A percentile compares a stretch with the other conserved stretches of the same genome.
phyloP scores from a whole-genome alignment of 2,329 filamentous ascomycete genomes.

The Stagonosporopsis cucurbitacearum region DNA sequence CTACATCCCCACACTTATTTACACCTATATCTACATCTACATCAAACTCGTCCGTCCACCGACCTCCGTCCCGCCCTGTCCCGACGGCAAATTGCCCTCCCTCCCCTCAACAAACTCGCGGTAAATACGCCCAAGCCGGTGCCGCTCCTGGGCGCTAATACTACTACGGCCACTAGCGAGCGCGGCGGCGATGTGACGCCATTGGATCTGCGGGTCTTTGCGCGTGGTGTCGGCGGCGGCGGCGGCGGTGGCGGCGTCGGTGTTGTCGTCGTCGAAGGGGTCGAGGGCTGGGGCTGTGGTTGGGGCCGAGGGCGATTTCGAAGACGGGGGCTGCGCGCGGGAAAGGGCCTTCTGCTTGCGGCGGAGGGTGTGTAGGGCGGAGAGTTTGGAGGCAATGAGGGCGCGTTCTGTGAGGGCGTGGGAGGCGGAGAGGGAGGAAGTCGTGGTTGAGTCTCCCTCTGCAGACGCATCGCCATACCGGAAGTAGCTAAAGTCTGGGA shows the following conservation, averaged over 20 bases:
- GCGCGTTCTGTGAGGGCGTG: conserved; percentile 75
- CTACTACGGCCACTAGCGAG: conserved; percentile 79
- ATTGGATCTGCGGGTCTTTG: no score
- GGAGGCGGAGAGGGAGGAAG: conserved; percentile 55
- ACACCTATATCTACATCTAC: conserved; percentile 55
- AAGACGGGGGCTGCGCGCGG: conserved; percentile 25
- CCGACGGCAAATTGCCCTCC: conserved; percentile 94
- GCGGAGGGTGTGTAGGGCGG: conserved; percentile 75
- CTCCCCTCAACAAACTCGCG: conserved; percentile 89
- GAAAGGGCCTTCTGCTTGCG: conserved; percentile 64
- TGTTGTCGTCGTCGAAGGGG: conserved; percentile 1
- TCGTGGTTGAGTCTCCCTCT: conserved; percentile 18
- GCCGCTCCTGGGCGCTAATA: conserved; percentile 79
- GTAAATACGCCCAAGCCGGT: conserved; percentile 80
- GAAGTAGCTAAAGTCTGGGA: conserved; percentile 67
- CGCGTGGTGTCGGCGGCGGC: conserved; percentile 44
- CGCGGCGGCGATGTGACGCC: conserved; percentile 78
- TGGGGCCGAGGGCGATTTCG: no score
- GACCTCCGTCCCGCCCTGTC: conserved; percentile 89
- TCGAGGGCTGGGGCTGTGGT: neutral
- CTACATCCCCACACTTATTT: neutral
- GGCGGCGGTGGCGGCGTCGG: conserved; percentile 13
- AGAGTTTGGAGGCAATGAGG: conserved; percentile 79
- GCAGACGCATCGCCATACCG: conserved; percentile 68
- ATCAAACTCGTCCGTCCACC: conserved; percentile 93